Evolutionary conservation across 1,139 yeast species (phyloP).

Genomic region (Dujonia santamariae): DNA sequence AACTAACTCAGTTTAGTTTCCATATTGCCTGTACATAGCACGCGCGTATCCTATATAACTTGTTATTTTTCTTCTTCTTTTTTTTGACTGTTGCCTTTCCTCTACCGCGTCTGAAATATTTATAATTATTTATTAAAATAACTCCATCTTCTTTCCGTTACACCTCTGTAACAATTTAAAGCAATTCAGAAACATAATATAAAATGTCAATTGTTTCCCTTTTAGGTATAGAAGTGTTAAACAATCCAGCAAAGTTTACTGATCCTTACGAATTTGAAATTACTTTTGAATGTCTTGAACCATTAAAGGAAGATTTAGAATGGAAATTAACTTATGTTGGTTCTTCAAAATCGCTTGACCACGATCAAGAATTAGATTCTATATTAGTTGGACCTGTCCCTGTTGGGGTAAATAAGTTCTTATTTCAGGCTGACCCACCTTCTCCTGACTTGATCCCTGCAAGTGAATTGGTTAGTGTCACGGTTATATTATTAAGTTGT

Average conservation of each 20-base stretch:
- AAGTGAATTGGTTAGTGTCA: slow-evolving; percentile 88
- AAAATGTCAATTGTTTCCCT: slow-evolving; percentile 91
- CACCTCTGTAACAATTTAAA: too few relatives aligned
- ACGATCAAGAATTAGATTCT: slow-evolving; percentile 95
- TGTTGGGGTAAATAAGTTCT: slow-evolving; percentile 90
- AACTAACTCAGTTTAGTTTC: too few relatives aligned
- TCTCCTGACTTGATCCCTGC: slow-evolving; percentile 95
- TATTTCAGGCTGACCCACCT: slow-evolving; percentile 95
- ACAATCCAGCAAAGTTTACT: slow-evolving; percentile 91
- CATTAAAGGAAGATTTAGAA: slow-evolving; percentile 87
- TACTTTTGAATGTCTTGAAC: slow-evolving; percentile 94
- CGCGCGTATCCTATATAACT: too few relatives aligned
- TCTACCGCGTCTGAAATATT: too few relatives aligned
- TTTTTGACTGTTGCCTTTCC: too few relatives aligned
- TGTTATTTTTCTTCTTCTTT: too few relatives aligned
- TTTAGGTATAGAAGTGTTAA: slow-evolving; percentile 85
- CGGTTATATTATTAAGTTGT: slow-evolving; percentile 88
- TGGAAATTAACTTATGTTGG: slow-evolving; percentile 98
- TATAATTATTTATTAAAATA: too few relatives aligned
- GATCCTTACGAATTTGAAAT: slow-evolving; percentile 96
- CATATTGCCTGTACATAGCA: too few relatives aligned
- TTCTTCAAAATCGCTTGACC: slow-evolving; percentile 86
- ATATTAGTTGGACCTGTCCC: slow-evolving; percentile 97
- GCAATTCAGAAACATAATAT: neutral
- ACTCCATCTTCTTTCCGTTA: too few relatives aligned